Base-by-base conservation (phyloP, 331 rosid genomes). In the Malus hybrid region DNA sequence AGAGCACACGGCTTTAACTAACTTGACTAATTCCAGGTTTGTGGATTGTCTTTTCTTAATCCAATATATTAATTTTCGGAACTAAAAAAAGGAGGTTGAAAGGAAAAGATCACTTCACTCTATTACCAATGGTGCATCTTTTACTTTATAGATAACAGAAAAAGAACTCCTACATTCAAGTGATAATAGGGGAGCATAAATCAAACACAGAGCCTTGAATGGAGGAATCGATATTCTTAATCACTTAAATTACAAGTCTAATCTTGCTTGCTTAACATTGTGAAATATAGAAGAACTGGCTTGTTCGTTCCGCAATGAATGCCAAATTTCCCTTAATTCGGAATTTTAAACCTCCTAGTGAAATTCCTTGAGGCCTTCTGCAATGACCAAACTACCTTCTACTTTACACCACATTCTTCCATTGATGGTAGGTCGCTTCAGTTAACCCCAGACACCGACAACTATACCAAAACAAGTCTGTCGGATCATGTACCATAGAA, bases 381-480 rank as follows among this genome's bases (percentile, higher is more conserved):
- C 55, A 42, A 22, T 24, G 61, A 53, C 18, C 6, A 1, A 24
- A 1, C 4, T 3, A 26, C 32, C 29, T 87, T 71, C 60, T 7
- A 24, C 15, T 64, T 78, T 28, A 2, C 18, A 1, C 42, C 6
- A n/a, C 4, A 30, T 13, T 75, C 90, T 8, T 74, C 83, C 10
- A 77, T 82, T 28, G 85, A 77, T 29, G 1, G 4, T 0, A 52
- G 57, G 20, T 83, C 90, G 18, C 90, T 86, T 62, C 88, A 84
- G 81, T 18, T 86, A 68, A 85, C 89, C 28, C 83, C 75, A 10
- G 85, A 85, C 79, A n/a, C 81, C 2, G 1, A 1, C 29, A 77
- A 80, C 44, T 0, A 52, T 6, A 7, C 5, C 50, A 18, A 20
- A 72, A 84, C 67, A 77, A 10, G 36, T 75, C 75, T 32, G 90